These are phyloP conservation scores for Lactarius akahatsu DNA, from an alignment of 768 basidiomycete genomes.

Conservation along the genomic window DNA sequence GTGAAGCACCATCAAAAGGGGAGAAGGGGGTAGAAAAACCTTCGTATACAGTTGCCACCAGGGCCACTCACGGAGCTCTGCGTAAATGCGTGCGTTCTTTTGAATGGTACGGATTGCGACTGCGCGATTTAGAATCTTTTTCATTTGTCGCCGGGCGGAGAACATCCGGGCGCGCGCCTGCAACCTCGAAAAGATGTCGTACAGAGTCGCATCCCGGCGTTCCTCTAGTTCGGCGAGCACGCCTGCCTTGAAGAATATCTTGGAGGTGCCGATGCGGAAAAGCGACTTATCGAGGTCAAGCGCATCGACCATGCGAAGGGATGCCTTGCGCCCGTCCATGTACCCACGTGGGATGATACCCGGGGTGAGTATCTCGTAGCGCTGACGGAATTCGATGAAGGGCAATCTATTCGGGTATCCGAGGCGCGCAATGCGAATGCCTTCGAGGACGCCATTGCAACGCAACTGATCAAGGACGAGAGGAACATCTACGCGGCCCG, in stretches of 20 bases:
- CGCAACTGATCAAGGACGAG: slow-evolving; percentile 94
- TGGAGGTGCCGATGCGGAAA: slow-evolving; percentile 92
- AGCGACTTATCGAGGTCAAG: slow-evolving; percentile 82
- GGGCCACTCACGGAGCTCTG: slow-evolving; percentile 90
- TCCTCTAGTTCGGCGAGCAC: slow-evolving; percentile 96
- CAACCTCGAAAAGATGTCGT: slow-evolving; percentile 82
- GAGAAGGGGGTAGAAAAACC: slow-evolving; percentile 38
- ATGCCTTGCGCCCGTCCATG: slow-evolving; percentile 97
- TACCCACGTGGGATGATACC: slow-evolving; percentile 92
- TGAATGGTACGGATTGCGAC: slow-evolving; percentile 91
- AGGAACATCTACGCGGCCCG: slow-evolving; percentile 88
- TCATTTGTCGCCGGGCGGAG: slow-evolving; percentile 85
- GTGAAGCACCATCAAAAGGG: neutral
- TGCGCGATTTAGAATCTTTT: slow-evolving; percentile 92
- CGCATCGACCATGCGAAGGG: slow-evolving; percentile 83
- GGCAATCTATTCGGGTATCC: slow-evolving; percentile 97
- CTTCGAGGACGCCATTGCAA: slow-evolving; percentile 98
- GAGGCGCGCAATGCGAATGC: slow-evolving; percentile 94
- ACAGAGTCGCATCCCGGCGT: slow-evolving; percentile 81
- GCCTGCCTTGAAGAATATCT: slow-evolving; percentile 99
- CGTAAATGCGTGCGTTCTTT: slow-evolving; percentile 88
- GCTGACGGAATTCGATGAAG: slow-evolving; percentile 95
- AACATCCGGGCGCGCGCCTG: slow-evolving; percentile 87
- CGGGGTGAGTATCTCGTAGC: slow-evolving; percentile 94
- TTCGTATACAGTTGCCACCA: slow-evolving; percentile 99